Conservation (phyloP, 371 early-diverging fungal species). For the Circinella umbellata region DNA sequence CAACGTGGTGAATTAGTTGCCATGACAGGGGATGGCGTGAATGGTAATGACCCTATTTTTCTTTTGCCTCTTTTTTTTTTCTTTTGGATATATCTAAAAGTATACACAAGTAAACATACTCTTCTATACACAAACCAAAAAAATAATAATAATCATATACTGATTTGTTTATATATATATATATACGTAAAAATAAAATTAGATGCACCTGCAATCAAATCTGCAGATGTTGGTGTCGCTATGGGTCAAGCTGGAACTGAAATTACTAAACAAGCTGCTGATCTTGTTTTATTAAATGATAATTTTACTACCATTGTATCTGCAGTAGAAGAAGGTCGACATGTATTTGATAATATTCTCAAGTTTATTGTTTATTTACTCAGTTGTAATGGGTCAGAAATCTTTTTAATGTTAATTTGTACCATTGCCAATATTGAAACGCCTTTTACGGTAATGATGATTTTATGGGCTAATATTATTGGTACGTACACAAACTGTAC, state of each 20-base stretch:
- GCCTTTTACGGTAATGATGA: conserved; percentile 58
- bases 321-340: conserved; percentile 82
- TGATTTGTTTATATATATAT: not conserved
- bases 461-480: conserved; percentile 49
- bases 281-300: conserved; percentile 85
- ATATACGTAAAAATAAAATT: not conserved
- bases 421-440: conserved; percentile 45
- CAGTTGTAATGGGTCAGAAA: conserved; percentile 81
- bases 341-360: conserved; percentile 87
- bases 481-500: conserved; percentile 15
- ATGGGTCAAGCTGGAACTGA: conserved; percentile 92
- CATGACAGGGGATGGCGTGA: conserved; percentile 92
- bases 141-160: not conserved
- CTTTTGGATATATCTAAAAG: too few species aligned
- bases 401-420: conserved; percentile 64
- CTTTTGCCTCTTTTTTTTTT: too few species aligned
- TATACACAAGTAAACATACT: too few species aligned
- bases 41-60: conserved; percentile 27
- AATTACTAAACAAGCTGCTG: conserved; percentile 89
- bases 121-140: not conserved
- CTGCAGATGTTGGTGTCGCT: conserved; percentile 91
- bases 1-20: conserved; percentile 72
- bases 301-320: conserved; percentile 83
- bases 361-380: conserved; percentile 90
- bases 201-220: conserved; percentile 93